Base-by-base conservation (phyloP, 2,329 filamentous ascomycete species). In the Trichoderma sp. region DNA sequence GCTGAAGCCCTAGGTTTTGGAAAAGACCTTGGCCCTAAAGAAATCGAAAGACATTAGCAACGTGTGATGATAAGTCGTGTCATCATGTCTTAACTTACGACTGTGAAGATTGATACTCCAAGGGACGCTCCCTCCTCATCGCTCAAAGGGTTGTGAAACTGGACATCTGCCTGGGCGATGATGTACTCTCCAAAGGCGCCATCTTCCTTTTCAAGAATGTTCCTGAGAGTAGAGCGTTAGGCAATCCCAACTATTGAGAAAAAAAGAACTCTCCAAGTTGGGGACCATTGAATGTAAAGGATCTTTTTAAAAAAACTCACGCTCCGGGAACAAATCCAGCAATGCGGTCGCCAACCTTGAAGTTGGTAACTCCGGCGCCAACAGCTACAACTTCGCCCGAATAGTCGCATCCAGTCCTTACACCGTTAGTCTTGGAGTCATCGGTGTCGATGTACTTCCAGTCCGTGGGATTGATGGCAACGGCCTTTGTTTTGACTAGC, bases 261-360 rank as follows among this genome's bases (percentile, higher is more conserved):
- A 9, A 3, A n/a, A 30, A 28, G 18, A 28, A 14, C 51, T 56
- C 6, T 2, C 12, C 34, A 39, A 24, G 14, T 30, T 28, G 14
- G 39, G 32, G 15, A 21, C 21, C 15, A 24, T 39, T 6, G 21
- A 28, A 12, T 56, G 1, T n/a, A n/a, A 28, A 1, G n/a, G 24
- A 14, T 21, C 8, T 32, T 28, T 15, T 28, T 15, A n/a, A 12
- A 18, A 51, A 6, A 15, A 32, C 67, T 62, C 47, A 70, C 67
- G 71, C 68, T 30, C 84, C 84, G 64, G 84, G 82, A 1, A 73
- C 76, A 14, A 81, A 75, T 6, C 86, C 86, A 28, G 78, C 76
- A 36, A 87, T 79, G 53, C 85, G 82, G 72, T 88, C 86, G 3
- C 86, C 86, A 68, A 82, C 82, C 75, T 82, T 82, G 72, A 86